Evolutionary conservation across 139 green algal species (phyloP), one percentile per base, ranked within the genome.

Genomic region (Yamagishiella unicocca): DNA sequence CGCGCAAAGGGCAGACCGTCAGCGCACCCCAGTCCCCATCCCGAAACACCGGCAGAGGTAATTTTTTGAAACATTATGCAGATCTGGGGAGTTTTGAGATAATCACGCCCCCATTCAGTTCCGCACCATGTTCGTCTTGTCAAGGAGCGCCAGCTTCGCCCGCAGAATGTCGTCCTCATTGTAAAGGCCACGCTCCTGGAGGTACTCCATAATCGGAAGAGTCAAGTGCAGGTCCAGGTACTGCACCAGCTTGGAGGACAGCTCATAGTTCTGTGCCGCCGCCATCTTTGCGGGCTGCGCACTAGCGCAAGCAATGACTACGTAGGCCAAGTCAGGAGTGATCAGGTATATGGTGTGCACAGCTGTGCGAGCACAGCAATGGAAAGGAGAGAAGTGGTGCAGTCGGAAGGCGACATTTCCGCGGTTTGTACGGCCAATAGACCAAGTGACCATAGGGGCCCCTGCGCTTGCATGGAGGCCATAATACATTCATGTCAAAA

Each of bases 71-170:
- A n/a, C n/a, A n/a, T n/a, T n/a, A n/a, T n/a, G n/a, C n/a, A n/a
- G n/a, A n/a, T 68, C 17, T 68, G 22, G 29, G 58, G 19, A 68
- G 31, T n/a, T 68, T n/a, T 68, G 22, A 68, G 19, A n/a, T n/a
- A n/a, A n/a, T n/a, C n/a, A n/a, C n/a, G n/a, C n/a, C n/a, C n/a
- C n/a, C n/a, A n/a, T n/a, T n/a, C n/a, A n/a, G n/a, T n/a, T 25
- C 1, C n/a, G 45, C 42, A 99, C 96, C 98, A 99, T 99, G 93
- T 99, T 99, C 22, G 97, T 99, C 61, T 98, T 97, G 50, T 95
- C 89, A 38, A 99, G 93, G 72, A 99, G 93, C 40, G 96, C 95
- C 66, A 99, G 95, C 94, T 99, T 99, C n/a, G 93, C 95, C 53
- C 94, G 74, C 91, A 99, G 92, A 67, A 99, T 96, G 64, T 99